Evolutionary conservation across 164 flowering plant genomes (phyloP).

Genomic region (Aristolochia contorta): DNA sequence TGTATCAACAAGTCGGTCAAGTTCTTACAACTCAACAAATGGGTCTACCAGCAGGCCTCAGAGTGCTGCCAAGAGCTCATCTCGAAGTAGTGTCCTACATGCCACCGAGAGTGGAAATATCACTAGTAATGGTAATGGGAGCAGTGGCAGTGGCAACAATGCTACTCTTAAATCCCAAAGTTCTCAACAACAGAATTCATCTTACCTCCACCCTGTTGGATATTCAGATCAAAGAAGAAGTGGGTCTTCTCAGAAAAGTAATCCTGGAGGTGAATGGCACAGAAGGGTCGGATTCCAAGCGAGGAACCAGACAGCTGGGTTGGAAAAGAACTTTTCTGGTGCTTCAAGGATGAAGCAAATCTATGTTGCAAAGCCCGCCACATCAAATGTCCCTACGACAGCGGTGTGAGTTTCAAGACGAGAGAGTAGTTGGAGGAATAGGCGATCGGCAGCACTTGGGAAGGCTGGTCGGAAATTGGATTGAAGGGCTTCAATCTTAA

Average conservation of each 20-base stretch:
- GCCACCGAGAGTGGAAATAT: conserved; percentile 18
- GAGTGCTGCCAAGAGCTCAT: conserved; percentile 19
- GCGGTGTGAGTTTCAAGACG: background rate
- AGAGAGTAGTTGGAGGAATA: no score
- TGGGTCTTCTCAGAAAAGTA: conserved; percentile 33
- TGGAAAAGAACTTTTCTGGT: conserved; percentile 37
- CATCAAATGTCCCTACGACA: conserved; percentile 21
- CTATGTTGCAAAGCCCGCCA: conserved; percentile 75
- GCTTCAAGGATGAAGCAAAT: conserved; percentile 67
- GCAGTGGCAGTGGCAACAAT: conserved; percentile 14
- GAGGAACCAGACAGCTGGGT: conserved; percentile 43
- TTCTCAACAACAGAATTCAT: conserved; percentile 32
- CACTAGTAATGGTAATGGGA: conserved; percentile 6
- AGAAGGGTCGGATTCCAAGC: conserved; percentile 62
- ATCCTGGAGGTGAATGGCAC: conserved; percentile 48
- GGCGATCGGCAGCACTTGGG: no score
- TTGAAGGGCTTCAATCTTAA: no score
- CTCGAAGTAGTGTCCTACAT: conserved; percentile 20
- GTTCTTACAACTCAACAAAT: conserved; percentile 14
- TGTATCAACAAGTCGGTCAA: conserved; percentile 12
- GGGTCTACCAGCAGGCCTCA: conserved; percentile 15
- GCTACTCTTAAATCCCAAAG: conserved; percentile 20
- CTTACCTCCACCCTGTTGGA: conserved; percentile 34
- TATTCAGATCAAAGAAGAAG: conserved; percentile 48
- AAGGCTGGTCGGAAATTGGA: no score